Conservation (phyloP, 306 rosid species). For the Fragaria nilgerrensis region DNA sequence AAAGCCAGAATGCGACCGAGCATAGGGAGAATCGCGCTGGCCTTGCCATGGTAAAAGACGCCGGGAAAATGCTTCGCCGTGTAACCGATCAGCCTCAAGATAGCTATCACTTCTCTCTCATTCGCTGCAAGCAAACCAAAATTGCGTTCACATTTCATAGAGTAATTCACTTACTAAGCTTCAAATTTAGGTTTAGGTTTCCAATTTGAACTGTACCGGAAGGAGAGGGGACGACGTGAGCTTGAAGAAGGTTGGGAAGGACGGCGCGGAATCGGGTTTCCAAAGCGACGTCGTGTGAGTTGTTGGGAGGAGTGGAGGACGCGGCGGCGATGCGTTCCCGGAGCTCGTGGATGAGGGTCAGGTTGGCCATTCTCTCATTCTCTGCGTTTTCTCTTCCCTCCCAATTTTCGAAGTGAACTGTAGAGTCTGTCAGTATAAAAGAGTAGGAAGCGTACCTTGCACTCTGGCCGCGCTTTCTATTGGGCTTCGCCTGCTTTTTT, state of each 20-base stretch:
- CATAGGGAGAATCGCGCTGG: constrained; percentile 56
- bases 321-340: constrained; percentile 78
- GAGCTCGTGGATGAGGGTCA: constrained; percentile 72
- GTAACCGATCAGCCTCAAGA: constrained; percentile 66
- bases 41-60: constrained; percentile 66
- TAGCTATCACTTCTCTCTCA: constrained; percentile 70
- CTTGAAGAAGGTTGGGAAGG: constrained; percentile 73
- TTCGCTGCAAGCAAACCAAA: constrained; percentile 32
- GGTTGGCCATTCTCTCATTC: constrained; percentile 45
- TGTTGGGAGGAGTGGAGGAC: constrained; percentile 49
- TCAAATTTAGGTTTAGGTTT: not conserved
- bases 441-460: not conserved
- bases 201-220: constrained; percentile 38
- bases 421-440: not conserved
- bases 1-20: constrained; percentile 76
- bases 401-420: constrained; percentile 28
- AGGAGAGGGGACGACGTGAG: constrained; percentile 65
- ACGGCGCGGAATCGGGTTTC: constrained; percentile 73
- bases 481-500: not conserved
- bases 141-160: not conserved
- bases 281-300: constrained; percentile 55
- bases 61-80: constrained; percentile 68
- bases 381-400: constrained; percentile 25
- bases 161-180: not conserved
- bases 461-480: not conserved